phyloP scores from a whole-genome alignment of 257 asterid genomes.

The Scutellaria baicalensis region DNA sequence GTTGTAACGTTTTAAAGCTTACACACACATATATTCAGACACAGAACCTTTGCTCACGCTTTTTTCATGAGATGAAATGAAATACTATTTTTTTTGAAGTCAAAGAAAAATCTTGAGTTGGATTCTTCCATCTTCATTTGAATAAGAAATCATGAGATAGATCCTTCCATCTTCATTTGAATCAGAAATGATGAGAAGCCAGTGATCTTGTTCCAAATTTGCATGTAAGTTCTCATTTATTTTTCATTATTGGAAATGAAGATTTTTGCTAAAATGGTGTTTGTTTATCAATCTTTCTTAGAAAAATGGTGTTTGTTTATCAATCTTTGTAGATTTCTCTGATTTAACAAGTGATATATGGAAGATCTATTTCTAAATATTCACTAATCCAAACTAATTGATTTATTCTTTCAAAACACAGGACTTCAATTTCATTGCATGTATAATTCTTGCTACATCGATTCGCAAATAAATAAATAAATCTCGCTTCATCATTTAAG shows the following conservation, averaged over 20 bases:
- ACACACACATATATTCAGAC: too few species aligned
- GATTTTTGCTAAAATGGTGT: background rate
- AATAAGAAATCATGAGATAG: conserved; percentile 18
- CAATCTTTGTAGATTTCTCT: background rate
- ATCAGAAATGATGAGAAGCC: conserved; percentile 20
- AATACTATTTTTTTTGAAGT: background rate
- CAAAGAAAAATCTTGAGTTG: background rate
- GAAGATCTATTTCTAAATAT: conserved; percentile 4
- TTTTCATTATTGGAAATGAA: background rate
- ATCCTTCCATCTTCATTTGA: background rate
- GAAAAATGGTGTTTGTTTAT: background rate
- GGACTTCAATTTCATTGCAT: background rate
- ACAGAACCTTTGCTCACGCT: background rate
- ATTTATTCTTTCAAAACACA: background rate
- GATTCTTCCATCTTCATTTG: background rate
- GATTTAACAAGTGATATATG: background rate
- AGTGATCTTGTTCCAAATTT: conserved; percentile 23
- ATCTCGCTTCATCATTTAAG: background rate
- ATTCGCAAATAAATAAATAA: too few species aligned
- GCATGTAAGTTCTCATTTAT: conserved; percentile 22
- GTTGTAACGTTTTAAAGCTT: too few species aligned
- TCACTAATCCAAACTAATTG: background rate
- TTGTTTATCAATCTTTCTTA: background rate
- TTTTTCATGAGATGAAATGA: background rate
- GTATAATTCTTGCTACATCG: background rate